phyloP scores from a whole-genome alignment of 257 asterid genomes.

The Misopates orontium region DNA sequence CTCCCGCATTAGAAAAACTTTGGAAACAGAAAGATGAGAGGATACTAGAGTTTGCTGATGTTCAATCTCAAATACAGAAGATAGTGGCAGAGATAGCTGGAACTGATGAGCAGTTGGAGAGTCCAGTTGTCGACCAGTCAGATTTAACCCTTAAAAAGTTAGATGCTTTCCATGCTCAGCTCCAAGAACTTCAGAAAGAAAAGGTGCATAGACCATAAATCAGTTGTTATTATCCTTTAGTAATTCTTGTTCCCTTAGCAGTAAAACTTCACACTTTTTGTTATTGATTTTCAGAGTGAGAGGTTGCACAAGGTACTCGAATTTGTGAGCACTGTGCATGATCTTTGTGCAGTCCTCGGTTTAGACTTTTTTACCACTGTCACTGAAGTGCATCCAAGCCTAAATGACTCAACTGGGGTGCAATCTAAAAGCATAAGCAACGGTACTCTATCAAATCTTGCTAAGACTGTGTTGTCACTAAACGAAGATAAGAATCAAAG shows the following conservation, averaged over 20 bases:
- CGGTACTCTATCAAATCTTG: constrained; percentile 77
- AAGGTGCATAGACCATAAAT: constrained; percentile 36
- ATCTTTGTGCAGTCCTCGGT: constrained; percentile 94
- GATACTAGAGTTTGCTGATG: constrained; percentile 55
- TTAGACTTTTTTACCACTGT: constrained; percentile 78
- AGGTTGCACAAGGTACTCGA: constrained; percentile 94
- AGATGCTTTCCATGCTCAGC: constrained; percentile 54
- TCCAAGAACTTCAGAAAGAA: constrained; percentile 67
- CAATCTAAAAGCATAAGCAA: constrained; percentile 93
- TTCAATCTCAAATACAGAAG: constrained; percentile 61
- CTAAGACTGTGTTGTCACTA: constrained; percentile 72
- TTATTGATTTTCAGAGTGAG: constrained; percentile 69
- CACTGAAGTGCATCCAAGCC: constrained; percentile 91
- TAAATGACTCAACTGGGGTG: constrained; percentile 70
- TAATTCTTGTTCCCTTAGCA: neutral
- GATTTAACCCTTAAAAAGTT: constrained; percentile 58
- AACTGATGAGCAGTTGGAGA: constrained; percentile 36
- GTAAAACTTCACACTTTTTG: constrained; percentile 9
- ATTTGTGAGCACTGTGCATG: constrained; percentile 90
- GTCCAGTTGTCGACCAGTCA: constrained; percentile 48
- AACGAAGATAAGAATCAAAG: constrained; percentile 84
- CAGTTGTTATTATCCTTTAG: too few species aligned
- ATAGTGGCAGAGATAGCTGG: constrained; percentile 61
- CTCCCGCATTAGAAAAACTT: constrained; percentile 69
- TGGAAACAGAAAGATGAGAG: constrained; percentile 63